Conservation (phyloP, 768 basidiomycete genomes). For the Russula sp. region DNA sequence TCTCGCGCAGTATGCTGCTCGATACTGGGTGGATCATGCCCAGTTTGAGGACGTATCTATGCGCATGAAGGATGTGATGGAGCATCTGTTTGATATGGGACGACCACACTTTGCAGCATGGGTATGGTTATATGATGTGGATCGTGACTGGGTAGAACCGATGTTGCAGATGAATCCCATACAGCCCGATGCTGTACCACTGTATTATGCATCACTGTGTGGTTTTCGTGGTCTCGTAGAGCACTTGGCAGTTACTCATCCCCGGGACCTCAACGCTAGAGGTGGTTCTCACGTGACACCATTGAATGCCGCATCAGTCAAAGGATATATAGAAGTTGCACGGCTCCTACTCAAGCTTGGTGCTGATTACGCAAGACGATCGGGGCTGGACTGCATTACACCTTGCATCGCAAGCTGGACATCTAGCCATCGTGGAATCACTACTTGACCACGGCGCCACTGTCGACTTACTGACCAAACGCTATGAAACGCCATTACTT, state of each 20-base stretch:
- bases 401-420: neutral
- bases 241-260: neutral
- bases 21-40: neutral
- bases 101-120: neutral
- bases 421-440: neutral
- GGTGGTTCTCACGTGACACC: neutral
- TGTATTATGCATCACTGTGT: neutral
- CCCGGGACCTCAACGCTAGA: neutral
- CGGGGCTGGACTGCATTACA: neutral
- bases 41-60: neutral
- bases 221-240: neutral
- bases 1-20: neutral
- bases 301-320: neutral
- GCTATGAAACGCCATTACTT: neutral
- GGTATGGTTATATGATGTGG: slow-evolving; percentile 1
- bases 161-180: neutral
- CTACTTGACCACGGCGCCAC: neutral
- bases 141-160: neutral
- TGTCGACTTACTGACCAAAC: neutral
- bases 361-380: too few species aligned
- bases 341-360: too few species aligned
- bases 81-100: neutral
- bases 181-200: neutral
- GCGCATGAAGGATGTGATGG: neutral
- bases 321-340: neutral